These are phyloP conservation scores for Fusarium chuoi DNA, from an alignment of 2,329 filamentous ascomycete genomes.

Conservation along the genomic window DNA sequence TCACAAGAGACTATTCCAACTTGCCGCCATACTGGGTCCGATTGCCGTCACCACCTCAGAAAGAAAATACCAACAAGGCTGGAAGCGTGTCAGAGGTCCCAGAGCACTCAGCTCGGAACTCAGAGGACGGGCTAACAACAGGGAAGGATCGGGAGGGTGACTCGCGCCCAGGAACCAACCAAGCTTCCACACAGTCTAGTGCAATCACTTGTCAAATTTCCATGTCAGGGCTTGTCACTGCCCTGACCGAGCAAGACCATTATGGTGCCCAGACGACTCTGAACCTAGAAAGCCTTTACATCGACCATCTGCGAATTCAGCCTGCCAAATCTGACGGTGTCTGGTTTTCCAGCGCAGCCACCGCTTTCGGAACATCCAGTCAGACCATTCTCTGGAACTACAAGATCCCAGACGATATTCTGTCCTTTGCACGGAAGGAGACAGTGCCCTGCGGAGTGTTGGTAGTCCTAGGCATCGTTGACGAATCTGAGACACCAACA, in stretches of 20 bases:
- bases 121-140: slow-evolving; percentile 1
- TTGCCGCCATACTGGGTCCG: slow-evolving; percentile 70
- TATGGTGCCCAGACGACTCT: slow-evolving; percentile 32
- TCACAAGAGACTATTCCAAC: slow-evolving; percentile 60
- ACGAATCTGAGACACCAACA: slow-evolving; percentile 62
- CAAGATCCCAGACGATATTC: slow-evolving; percentile 63
- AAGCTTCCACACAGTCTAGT: slow-evolving; percentile 41
- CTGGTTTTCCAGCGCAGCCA: slow-evolving; percentile 68
- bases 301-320: slow-evolving; percentile 58
- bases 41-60: slow-evolving; percentile 51
- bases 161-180: slow-evolving; percentile 46
- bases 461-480: slow-evolving; percentile 62
- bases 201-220: slow-evolving; percentile 62
- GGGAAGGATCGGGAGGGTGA: not conserved
- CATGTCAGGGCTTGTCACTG: slow-evolving; percentile 57
- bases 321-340: slow-evolving; percentile 52
- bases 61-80: not conserved
- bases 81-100: not conserved
- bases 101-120: not conserved
- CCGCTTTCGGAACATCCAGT: slow-evolving; percentile 64
- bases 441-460: slow-evolving; percentile 69
- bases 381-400: slow-evolving; percentile 70
- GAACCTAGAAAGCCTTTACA: slow-evolving; percentile 53
- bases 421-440: slow-evolving; percentile 61
- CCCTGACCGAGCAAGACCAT: slow-evolving; percentile 53